Conservation (phyloP, 345 rosid genomes). For the Sisymbrium irio region DNA sequence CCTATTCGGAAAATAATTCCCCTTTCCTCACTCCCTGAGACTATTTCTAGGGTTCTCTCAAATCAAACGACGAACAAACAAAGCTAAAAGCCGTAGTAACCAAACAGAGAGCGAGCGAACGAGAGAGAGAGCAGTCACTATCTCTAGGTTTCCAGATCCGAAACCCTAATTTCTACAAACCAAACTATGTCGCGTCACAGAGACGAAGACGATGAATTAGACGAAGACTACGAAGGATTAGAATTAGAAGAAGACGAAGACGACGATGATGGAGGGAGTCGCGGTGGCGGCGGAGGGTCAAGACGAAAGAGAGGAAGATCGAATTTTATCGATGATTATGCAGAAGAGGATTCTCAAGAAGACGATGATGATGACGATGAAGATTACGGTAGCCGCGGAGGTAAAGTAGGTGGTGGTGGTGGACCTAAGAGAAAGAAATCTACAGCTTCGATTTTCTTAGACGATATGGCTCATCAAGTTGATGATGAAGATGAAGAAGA, state of each 20-base stretch:
- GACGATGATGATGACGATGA: slow-evolving; percentile 61
- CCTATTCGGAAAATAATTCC: not conserved
- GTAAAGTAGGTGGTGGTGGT: slow-evolving; percentile 24
- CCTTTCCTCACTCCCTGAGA: slow-evolving; percentile 7
- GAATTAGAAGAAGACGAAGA: slow-evolving; percentile 54
- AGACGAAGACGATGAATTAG: slow-evolving; percentile 55
- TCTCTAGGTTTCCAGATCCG: not conserved
- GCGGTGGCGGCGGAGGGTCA: slow-evolving; percentile 32
- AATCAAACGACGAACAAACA: not conserved
- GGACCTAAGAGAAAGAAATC: slow-evolving; percentile 42
- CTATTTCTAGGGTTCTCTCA: slow-evolving; percentile 31
- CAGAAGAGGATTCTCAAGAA: slow-evolving; percentile 82
- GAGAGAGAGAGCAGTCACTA: not conserved
- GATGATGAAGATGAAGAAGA: slow-evolving; percentile 92
- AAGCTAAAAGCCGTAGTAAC: not conserved
- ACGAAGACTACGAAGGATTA: slow-evolving; percentile 45
- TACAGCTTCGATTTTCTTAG: slow-evolving; percentile 49
- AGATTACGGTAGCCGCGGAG: slow-evolving; percentile 49
- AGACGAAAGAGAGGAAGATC: slow-evolving; percentile 72
- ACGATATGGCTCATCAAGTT: slow-evolving; percentile 59
- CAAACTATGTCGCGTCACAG: slow-evolving; percentile 44
- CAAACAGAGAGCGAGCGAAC: not conserved
- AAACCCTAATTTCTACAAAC: not conserved
- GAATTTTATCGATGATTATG: slow-evolving; percentile 74
- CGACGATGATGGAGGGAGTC: slow-evolving; percentile 37